Evolutionary conservation across 352 stramenopile genomes (phyloP).

Genomic region (Pythium apleroticum): DNA sequence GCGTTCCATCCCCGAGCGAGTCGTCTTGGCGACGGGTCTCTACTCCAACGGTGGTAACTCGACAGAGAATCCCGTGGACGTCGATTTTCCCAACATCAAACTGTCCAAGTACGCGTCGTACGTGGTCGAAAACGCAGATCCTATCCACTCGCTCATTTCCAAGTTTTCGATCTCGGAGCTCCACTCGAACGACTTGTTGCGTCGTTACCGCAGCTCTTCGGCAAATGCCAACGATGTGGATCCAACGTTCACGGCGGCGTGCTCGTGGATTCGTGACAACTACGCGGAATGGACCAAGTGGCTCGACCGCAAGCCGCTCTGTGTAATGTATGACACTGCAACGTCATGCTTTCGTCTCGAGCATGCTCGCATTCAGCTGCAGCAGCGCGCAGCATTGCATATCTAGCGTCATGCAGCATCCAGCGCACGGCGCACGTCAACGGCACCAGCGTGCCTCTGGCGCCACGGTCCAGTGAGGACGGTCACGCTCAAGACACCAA

Average conservation of each 20-base stretch:
- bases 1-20: slow-evolving; percentile 20
- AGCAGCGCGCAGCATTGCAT: too few species aligned
- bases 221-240: not conserved
- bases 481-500: too few species aligned
- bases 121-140: not conserved
- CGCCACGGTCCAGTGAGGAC: too few species aligned
- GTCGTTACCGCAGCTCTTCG: not conserved
- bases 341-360: too few species aligned
- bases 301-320: slow-evolving; percentile 19
- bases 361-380: too few species aligned
- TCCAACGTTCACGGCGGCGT: not conserved
- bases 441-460: too few species aligned
- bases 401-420: too few species aligned
- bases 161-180: not conserved
- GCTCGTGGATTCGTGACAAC: slow-evolving; percentile 11
- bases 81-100: not conserved
- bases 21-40: slow-evolving; percentile 16
- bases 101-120: not conserved
- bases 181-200: not conserved
- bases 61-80: slow-evolving; percentile 10
- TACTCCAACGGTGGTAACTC: not conserved
- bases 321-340: too few species aligned
- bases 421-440: too few species aligned
- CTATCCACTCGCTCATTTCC: not conserved
- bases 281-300: slow-evolving; percentile 19